Conservation (phyloP, 2,329 filamentous ascomycete genomes). For the Fusarium sp. region DNA sequence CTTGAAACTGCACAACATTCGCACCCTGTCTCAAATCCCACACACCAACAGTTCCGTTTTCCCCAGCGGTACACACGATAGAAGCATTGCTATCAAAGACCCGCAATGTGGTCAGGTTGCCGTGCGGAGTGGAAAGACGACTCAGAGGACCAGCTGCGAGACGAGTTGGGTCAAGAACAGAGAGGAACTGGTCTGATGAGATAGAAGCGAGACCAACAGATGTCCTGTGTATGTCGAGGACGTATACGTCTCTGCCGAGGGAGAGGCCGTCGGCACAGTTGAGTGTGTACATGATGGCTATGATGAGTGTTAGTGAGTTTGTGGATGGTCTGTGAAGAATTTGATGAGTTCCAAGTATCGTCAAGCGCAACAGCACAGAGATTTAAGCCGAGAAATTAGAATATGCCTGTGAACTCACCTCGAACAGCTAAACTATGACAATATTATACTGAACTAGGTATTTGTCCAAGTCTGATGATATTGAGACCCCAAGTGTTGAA, state of each 20-base stretch:
- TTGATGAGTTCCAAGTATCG: not conserved
- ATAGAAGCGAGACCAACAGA: constrained; percentile 66
- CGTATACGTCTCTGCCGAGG: constrained; percentile 59
- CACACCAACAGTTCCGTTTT: constrained; percentile 72
- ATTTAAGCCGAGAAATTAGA: fast-evolving
- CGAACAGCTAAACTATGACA: not conserved
- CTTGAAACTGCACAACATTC: constrained; percentile 56
- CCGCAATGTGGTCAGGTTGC: constrained; percentile 71
- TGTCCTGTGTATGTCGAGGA: constrained; percentile 66
- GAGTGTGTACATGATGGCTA: constrained; percentile 47
- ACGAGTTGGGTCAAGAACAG: constrained; percentile 68
- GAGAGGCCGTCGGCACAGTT: constrained; percentile 44
- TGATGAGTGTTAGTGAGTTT: constrained; percentile 6
- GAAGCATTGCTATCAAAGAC: constrained; percentile 61
- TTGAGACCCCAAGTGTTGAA: not conserved
- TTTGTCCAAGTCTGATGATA: not conserved
- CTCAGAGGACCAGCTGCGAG: constrained; percentile 62
- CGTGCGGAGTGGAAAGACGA: constrained; percentile 62
- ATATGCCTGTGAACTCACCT: not conserved
- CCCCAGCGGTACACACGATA: constrained; percentile 74
- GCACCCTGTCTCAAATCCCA: constrained; percentile 69
- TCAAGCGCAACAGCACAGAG: fast-evolving
- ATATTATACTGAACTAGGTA: too few species aligned
- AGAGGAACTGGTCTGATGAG: constrained; percentile 75
- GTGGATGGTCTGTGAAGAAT: not conserved